phyloP scores from a whole-genome alignment of 208 protist species.

The Trypanosoma grayi region DNA sequence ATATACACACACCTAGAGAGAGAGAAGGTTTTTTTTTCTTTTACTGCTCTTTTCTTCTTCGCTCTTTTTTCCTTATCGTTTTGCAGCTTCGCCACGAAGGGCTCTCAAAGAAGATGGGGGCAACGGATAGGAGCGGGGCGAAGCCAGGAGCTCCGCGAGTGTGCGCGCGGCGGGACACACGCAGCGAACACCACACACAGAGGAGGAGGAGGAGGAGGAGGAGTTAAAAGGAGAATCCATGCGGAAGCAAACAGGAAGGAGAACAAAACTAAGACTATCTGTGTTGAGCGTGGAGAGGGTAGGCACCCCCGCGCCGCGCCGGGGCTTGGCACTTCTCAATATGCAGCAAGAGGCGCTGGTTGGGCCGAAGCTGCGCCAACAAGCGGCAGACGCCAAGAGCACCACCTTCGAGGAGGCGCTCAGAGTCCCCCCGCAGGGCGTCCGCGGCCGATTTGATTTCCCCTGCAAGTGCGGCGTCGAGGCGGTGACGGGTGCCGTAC shows the following conservation, averaged over 20 bases:
- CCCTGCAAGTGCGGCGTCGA: slow-evolving; percentile 9
- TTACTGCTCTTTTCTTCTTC: background rate
- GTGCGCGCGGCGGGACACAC: too few species aligned
- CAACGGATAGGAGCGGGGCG: too few species aligned
- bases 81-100: too few species aligned
- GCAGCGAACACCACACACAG: too few species aligned
- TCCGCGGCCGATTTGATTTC: slow-evolving; percentile 19
- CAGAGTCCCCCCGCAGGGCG: slow-evolving; percentile 11
- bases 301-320: background rate
- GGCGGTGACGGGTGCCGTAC: background rate
- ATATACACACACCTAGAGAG: too few species aligned
- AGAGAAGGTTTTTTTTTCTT: too few species aligned
- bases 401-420: background rate
- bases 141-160: too few species aligned
- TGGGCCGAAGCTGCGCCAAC: slow-evolving; percentile 25
- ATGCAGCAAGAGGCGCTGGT: slow-evolving; percentile 5
- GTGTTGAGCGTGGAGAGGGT: slow-evolving; percentile 20
- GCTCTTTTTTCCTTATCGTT: background rate
- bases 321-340: slow-evolving; percentile 9
- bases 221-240: slow-evolving; percentile 15
- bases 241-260: too few species aligned
- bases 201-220: background rate
- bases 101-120: too few species aligned
- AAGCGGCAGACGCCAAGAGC: slow-evolving; percentile 23
- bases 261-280: slow-evolving; percentile 17